A percentile compares a stretch with the other conserved stretches of the same genome.
phyloP scores from a whole-genome alignment of 2,329 filamentous ascomycete genomes.

The Ustilaginoidea virens region DNA sequence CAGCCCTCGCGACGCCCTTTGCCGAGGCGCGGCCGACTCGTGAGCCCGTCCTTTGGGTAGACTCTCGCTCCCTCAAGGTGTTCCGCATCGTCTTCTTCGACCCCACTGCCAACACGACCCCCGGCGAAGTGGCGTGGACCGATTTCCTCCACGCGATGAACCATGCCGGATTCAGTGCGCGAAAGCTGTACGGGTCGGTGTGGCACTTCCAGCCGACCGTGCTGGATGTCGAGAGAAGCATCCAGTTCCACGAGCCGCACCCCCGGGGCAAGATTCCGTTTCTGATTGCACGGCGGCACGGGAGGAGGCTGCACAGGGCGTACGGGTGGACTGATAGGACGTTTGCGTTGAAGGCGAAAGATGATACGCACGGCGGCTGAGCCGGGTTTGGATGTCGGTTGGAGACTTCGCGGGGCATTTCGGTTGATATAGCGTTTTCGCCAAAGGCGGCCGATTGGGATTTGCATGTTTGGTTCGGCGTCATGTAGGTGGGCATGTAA shows the following conservation, averaged over 20 bases:
- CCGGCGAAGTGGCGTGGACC: constrained; percentile 34
- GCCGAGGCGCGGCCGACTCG: not conserved
- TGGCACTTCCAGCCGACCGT: constrained; percentile 39
- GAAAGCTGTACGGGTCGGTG: constrained; percentile 44
- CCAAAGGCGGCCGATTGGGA: too few relatives aligned
- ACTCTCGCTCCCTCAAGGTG: constrained; percentile 17
- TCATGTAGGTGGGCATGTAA: too few relatives aligned
- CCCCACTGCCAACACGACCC: constrained; percentile 16
- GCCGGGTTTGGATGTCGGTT: too few relatives aligned
- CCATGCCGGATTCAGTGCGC: constrained; percentile 29
- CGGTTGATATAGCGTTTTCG: too few relatives aligned
- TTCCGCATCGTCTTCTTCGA: constrained; percentile 27
- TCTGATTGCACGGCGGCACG: constrained; percentile 26
- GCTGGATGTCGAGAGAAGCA: constrained; percentile 28
- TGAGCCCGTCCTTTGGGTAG: constrained; percentile 10
- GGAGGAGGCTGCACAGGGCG: constrained; percentile 29
- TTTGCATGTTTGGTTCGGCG: too few relatives aligned
- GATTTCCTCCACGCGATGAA: constrained; percentile 39
- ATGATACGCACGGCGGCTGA: too few relatives aligned
- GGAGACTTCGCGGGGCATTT: too few relatives aligned
- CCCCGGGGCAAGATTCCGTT: constrained; percentile 35
- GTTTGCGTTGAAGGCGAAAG: constrained; percentile 22
- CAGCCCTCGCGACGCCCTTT: not conserved
- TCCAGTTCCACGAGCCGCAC: constrained; percentile 48
- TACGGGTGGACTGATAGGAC: constrained; percentile 34